Conservation (phyloP, 2,329 filamentous ascomycete species). For the Ophiostoma sp. region DNA sequence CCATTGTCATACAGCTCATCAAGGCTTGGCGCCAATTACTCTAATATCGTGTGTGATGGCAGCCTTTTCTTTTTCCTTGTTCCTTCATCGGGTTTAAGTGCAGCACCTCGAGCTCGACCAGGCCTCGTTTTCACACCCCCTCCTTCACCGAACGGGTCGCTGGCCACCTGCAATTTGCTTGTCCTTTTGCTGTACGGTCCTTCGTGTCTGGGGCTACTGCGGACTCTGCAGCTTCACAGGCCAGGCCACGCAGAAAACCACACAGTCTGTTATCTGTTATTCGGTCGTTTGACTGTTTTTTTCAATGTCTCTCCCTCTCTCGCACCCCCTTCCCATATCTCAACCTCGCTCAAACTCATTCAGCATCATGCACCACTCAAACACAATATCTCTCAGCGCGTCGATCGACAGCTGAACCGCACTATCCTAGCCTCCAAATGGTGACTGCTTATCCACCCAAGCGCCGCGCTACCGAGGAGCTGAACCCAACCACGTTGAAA, state of each 20-base stretch:
- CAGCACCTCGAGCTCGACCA: neutral
- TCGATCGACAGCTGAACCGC: slow-evolving; percentile 17
- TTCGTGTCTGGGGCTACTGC: slow-evolving; percentile 1
- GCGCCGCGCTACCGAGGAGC: slow-evolving; percentile 12
- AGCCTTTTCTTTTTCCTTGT: too few relatives aligned
- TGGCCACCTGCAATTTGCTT: slow-evolving; percentile 13
- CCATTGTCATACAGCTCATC: neutral
- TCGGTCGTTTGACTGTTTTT: too few relatives aligned
- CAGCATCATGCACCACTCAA: too few relatives aligned
- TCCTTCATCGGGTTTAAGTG: slow-evolving; percentile 4
- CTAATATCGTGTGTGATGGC: neutral
- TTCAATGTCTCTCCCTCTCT: too few relatives aligned
- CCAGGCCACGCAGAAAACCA: too few relatives aligned
- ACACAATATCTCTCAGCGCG: too few relatives aligned
- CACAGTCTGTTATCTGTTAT: too few relatives aligned
- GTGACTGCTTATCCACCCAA: neutral
- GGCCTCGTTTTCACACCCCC: slow-evolving; percentile 15
- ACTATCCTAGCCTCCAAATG: slow-evolving; percentile 10
- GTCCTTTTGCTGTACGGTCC: slow-evolving; percentile 2
- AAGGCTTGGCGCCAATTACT: neutral
- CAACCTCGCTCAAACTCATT: too few relatives aligned
- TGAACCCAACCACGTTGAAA: slow-evolving; percentile 10
- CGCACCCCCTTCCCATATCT: too few relatives aligned
- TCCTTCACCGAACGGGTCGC: slow-evolving; percentile 18
- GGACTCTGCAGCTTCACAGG: neutral